Evolutionary conservation across 495 filamentous ascomycete species (phyloP), one percentile per base, ranked within the genome.

Genomic region (Monascus purpureus): DNA sequence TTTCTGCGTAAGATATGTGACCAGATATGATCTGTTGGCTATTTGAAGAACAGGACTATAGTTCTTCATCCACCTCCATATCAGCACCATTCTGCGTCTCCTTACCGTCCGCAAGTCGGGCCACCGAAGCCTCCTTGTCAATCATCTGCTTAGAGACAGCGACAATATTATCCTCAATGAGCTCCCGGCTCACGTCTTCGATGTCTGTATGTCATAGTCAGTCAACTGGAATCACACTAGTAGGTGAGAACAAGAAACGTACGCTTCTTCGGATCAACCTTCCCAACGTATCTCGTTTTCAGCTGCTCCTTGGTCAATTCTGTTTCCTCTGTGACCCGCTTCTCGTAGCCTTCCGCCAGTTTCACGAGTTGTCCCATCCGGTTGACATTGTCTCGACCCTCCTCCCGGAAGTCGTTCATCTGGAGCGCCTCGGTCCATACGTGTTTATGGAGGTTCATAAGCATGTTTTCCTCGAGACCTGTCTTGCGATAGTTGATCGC

Each of bases 371-470:
- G 75, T 66, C 86, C 71, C 61, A 97, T 73, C 31, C 77, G 70
- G 17, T 90, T 85, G 42, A 79, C 77, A 43, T 94, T 97, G 46
- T 80, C 67, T 37, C 71, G 61, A 15, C 76, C 83, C 53, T 94
- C 88, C 37, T 75, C 65, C 29, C 75, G 70, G 72, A 96, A 97
- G 54, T 96, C 86, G 31, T 87, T 82, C 92, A 97, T 96, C 53
- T 92, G 75, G 45, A 97, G 58, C 7, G 85, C 90, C 54, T 97
- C 90, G 3, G 90, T 97, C 90, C 90, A 97, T 27, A 94, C 87
- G 36, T 93, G 87, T 68, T 97, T 97, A 65, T 97, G 90, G 37
- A 97, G 62, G 47, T 96, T 97, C 90, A 97, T 97, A 47, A 97
- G 56, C 90, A 97, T 96, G 56, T 93, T 95, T 65, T 97, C 92